Percentiles rank a stretch among this genome's conserved stretches.
These are phyloP conservation scores for Candida ipomoeae DNA, from an alignment of 805 yeast species.

Conservation along the genomic window DNA sequence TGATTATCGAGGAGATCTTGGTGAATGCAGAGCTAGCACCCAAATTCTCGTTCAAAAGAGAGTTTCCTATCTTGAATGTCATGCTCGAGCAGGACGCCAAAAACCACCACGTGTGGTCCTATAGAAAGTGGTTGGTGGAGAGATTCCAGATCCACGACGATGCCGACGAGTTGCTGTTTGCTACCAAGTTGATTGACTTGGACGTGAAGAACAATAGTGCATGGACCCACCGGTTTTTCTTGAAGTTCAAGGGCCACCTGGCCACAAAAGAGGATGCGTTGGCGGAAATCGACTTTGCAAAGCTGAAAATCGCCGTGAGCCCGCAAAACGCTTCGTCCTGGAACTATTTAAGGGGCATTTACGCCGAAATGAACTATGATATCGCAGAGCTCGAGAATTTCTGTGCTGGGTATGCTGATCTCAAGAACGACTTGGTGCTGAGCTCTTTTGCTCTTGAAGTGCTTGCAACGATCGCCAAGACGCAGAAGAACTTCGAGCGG, in stretches of 20 bases:
- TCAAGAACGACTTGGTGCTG: constrained; percentile 14
- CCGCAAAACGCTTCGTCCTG: constrained; percentile 85
- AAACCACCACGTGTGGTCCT: constrained; percentile 96
- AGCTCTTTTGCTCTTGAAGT: constrained; percentile 16
- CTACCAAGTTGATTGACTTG: constrained; percentile 41
- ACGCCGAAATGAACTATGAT: constrained; percentile 22
- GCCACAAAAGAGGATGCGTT: constrained; percentile 14
- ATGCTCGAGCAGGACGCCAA: constrained; percentile 80
- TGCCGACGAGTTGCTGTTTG: constrained; percentile 49
- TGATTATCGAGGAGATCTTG: constrained; percentile 44
- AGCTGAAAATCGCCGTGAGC: constrained; percentile 46
- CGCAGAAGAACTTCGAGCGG: constrained; percentile 23
- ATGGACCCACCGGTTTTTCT: constrained; percentile 82
- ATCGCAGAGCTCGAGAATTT: constrained; percentile 42
- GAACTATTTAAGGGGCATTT: constrained; percentile 72
- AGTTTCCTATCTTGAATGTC: constrained; percentile 57
- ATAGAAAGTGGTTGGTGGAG: constrained; percentile 76
- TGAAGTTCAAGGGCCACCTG: constrained; percentile 30
- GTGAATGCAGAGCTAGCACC: constrained; percentile 8
- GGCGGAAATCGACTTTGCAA: constrained; percentile 54
- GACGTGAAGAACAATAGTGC: constrained; percentile 90
- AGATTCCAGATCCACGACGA: constrained; percentile 46
- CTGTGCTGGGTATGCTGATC: constrained; percentile 39
- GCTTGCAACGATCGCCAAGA: constrained; percentile 46
- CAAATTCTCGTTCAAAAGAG: constrained; percentile 45